These are phyloP conservation scores for Dissoconium aciculare DNA, from an alignment of 2,329 filamentous ascomycete genomes.

Conservation along the genomic window DNA sequence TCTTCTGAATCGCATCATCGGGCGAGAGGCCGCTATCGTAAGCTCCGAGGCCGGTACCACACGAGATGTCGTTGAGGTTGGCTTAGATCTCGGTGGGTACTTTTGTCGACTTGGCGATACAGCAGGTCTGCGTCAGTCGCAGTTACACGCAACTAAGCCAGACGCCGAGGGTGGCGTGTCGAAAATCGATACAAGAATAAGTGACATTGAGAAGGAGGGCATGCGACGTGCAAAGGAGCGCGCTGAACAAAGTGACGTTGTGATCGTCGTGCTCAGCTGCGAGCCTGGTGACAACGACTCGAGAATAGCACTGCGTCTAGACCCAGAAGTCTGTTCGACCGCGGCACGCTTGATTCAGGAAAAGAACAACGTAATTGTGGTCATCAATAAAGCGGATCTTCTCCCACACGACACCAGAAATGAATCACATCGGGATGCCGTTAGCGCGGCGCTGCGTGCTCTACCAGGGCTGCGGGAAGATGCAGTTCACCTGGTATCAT, in stretches of 20 bases:
- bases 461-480: conserved; percentile 30
- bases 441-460: conserved; percentile 23
- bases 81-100: conserved; percentile 76
- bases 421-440: conserved; percentile 6
- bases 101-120: conserved; percentile 92
- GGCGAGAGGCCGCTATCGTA: conserved; percentile 87
- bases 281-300: conserved; percentile 30
- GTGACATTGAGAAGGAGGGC: conserved; percentile 71
- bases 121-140: conserved; percentile 54
- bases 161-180: conserved; percentile 29
- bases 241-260: conserved; percentile 69
- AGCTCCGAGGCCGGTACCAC: conserved; percentile 88
- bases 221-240: conserved; percentile 73
- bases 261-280: conserved; percentile 66
- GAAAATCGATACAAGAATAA: conserved; percentile 27
- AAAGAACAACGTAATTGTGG: conserved; percentile 41
- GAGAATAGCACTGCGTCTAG: conserved; percentile 20
- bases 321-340: conserved; percentile 43
- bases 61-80: conserved; percentile 81
- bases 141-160: conserved; percentile 1
- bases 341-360: conserved; percentile 35
- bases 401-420: conserved; percentile 19
- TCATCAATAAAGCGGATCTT: conserved; percentile 47
- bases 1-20: conserved; percentile 76
- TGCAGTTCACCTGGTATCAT: conserved; percentile 54